A percentile compares a stretch with the other conserved stretches of the same genome.
Conservation (phyloP, 2,329 filamentous ascomycete species). For the Pyrenochaeta sp. region DNA sequence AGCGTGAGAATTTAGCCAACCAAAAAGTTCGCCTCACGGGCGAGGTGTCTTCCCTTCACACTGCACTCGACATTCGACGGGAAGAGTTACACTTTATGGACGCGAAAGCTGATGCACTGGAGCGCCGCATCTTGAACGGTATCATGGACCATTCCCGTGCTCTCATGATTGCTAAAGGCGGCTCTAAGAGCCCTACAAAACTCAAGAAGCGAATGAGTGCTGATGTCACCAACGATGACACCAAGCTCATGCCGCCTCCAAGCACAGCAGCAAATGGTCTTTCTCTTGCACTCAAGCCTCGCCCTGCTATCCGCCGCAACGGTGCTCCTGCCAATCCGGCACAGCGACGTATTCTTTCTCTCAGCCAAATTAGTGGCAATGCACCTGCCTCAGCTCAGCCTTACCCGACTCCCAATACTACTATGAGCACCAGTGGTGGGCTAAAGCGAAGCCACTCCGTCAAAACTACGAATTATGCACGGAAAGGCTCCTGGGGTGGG, state of each 20-base stretch:
- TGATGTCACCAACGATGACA: constrained; percentile 47
- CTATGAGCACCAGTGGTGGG: constrained; percentile 53
- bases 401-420: constrained; percentile 42
- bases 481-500: constrained; percentile 49
- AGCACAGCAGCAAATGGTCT: constrained; percentile 48
- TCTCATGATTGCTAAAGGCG: constrained; percentile 76
- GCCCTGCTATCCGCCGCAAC: constrained; percentile 53
- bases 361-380: constrained; percentile 89
- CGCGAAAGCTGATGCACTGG: constrained; percentile 82
- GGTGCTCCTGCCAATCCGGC: constrained; percentile 49
- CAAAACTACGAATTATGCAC: constrained; percentile 44
- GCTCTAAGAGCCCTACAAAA: constrained; percentile 51
- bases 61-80: constrained; percentile 83
- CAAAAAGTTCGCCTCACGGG: constrained; percentile 83
- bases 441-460: constrained; percentile 60
- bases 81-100: constrained; percentile 95
- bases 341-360: constrained; percentile 81
- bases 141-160: constrained; percentile 96
- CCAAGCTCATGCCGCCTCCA: constrained; percentile 42
- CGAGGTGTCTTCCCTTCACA: constrained; percentile 90
- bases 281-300: constrained; percentile 60
- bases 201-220: constrained; percentile 43
- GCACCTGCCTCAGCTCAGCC: constrained; percentile 59
- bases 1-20: constrained; percentile 77
- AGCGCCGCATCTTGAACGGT: constrained; percentile 91